A percentile compares a stretch with the other conserved stretches of the same genome.
Conservation (phyloP, 148 eudicot genomes). For the Nyssa sinensis region DNA sequence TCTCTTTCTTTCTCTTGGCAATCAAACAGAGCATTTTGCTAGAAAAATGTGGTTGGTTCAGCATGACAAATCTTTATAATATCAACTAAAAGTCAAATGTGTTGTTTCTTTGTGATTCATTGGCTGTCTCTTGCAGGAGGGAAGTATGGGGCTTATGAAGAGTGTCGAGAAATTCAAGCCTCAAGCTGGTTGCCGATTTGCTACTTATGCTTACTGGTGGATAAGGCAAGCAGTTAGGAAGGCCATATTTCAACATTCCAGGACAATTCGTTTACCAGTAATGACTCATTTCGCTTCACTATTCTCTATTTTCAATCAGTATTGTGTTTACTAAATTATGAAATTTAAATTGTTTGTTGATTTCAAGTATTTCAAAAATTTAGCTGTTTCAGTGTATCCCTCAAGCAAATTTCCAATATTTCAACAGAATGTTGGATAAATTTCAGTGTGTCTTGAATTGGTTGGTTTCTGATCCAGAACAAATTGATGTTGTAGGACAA, state of each 20-base stretch:
- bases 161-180: conserved; percentile 89
- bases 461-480: neutral
- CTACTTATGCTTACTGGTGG: conserved; percentile 97
- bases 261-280: conserved; percentile 91
- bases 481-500: conserved; percentile 56
- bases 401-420: neutral
- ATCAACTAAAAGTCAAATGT: neutral
- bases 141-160: conserved; percentile 89
- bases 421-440: neutral
- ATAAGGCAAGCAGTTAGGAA: conserved; percentile 75
- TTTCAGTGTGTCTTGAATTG: conserved; percentile 1
- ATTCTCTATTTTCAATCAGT: neutral
- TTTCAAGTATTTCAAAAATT: neutral
- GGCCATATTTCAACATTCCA: conserved; percentile 80
- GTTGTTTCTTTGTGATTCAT: conserved; percentile 2
- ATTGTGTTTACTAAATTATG: neutral
- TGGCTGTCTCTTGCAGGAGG: conserved; percentile 58
- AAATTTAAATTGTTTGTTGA: neutral
- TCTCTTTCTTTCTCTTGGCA: neutral
- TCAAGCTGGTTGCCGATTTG: conserved; percentile 79
- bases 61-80: neutral
- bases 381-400: neutral
- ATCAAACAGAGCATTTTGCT: conserved; percentile 1
- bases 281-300: conserved; percentile 12
- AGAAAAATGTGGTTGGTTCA: neutral